Conservation (phyloP, 2,329 filamentous ascomycete species). For the Paracamarosporium sp. region DNA sequence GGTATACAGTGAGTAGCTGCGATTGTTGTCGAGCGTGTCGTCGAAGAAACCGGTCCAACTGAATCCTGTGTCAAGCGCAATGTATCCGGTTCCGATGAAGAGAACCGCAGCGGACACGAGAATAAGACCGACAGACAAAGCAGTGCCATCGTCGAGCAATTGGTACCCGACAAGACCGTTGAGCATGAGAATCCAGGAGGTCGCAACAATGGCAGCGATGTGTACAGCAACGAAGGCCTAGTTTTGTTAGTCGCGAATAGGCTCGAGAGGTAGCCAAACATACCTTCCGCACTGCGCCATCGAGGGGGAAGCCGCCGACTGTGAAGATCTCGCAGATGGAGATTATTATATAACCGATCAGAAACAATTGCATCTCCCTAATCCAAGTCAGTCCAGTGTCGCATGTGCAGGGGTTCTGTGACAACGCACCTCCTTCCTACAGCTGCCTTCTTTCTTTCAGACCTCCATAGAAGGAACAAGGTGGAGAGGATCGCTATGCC, state of each 20-base stretch:
- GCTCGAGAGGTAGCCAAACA: slow-evolving; percentile 41
- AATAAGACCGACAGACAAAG: slow-evolving; percentile 80
- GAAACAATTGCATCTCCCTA: slow-evolving; percentile 96
- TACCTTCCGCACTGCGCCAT: slow-evolving; percentile 74
- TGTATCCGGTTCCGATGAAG: slow-evolving; percentile 92
- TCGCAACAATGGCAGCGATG: slow-evolving; percentile 86
- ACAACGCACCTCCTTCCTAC: slow-evolving; percentile 81
- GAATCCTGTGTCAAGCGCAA: slow-evolving; percentile 91
- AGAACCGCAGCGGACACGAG: slow-evolving; percentile 72
- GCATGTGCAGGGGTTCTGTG: background rate
- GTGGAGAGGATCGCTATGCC: slow-evolving; percentile 76
- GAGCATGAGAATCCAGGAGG: slow-evolving; percentile 87
- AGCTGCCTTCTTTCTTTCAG: slow-evolving; percentile 89
- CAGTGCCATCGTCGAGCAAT: slow-evolving; percentile 89
- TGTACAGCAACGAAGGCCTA: slow-evolving; percentile 90
- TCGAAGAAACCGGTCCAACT: slow-evolving; percentile 82
- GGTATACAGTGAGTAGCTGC: slow-evolving; percentile 87
- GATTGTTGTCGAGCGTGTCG: slow-evolving; percentile 57
- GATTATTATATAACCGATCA: slow-evolving; percentile 83
- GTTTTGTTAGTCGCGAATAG: slow-evolving; percentile 12
- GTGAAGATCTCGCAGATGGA: slow-evolving; percentile 97
- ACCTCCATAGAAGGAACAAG: slow-evolving; percentile 74
- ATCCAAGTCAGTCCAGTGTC: slow-evolving; percentile 26
- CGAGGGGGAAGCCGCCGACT: slow-evolving; percentile 84
- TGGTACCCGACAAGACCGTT: slow-evolving; percentile 95